phyloP scores from a whole-genome alignment of 2,329 filamentous ascomycete species.

The Talaromyces sp. region DNA sequence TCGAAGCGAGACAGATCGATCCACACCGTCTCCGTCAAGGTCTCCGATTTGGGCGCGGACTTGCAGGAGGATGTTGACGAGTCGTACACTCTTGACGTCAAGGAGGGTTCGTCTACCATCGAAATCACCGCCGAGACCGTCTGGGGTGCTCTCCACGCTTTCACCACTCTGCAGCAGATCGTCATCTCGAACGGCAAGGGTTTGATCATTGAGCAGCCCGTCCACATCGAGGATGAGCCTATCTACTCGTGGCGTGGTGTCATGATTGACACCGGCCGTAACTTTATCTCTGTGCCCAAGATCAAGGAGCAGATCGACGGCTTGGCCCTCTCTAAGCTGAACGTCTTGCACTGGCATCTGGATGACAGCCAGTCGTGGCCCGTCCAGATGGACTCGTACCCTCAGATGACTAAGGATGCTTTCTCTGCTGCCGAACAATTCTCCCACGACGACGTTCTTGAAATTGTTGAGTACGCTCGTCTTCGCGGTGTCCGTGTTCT shows the following conservation, averaged over 20 bases:
- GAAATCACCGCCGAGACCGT: constrained; percentile 46
- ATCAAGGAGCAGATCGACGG: constrained; percentile 52
- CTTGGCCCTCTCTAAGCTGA: constrained; percentile 53
- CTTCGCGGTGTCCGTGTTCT: constrained; percentile 55
- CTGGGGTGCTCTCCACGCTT: constrained; percentile 52
- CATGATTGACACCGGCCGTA: constrained; percentile 52
- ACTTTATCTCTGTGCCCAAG: constrained; percentile 49
- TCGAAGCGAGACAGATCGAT: constrained; percentile 29
- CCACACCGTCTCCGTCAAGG: constrained; percentile 40
- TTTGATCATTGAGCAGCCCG: constrained; percentile 49
- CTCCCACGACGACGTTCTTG: constrained; percentile 37
- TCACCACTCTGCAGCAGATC: constrained; percentile 54
- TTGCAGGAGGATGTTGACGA: constrained; percentile 54
- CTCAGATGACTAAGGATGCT: constrained; percentile 50
- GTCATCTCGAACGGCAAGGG: constrained; percentile 42
- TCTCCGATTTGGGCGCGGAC: constrained; percentile 42
- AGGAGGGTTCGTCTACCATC: constrained; percentile 34
- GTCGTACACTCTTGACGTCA: constrained; percentile 48
- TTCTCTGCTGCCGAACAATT: constrained; percentile 48
- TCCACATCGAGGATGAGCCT: constrained; percentile 46
- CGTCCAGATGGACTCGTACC: constrained; percentile 44
- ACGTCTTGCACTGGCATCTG: constrained; percentile 55
- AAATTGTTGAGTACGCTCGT: constrained; percentile 46
- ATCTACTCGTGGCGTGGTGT: constrained; percentile 51
- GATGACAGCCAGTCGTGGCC: constrained; percentile 54